Evolutionary conservation across 164 flowering plant species (phyloP).

Genomic region (Chimonanthus salicifolius): DNA sequence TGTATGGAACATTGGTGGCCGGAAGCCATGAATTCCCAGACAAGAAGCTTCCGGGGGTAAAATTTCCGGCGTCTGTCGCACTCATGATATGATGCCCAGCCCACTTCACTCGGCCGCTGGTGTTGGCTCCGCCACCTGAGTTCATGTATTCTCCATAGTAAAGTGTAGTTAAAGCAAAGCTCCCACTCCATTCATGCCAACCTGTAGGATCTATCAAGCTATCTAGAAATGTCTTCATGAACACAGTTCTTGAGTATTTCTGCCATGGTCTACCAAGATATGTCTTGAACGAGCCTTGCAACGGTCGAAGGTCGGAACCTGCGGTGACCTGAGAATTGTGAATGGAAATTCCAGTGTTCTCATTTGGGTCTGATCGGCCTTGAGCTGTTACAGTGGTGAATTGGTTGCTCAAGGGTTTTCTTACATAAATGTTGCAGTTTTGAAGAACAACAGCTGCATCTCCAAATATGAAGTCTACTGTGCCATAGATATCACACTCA

Average conservation of each 20-base stretch:
- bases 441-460: slow-evolving; percentile 41
- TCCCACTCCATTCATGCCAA: slow-evolving; percentile 4
- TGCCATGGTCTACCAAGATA: slow-evolving; percentile 7
- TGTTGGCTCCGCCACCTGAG: background rate
- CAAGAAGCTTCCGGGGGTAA: slow-evolving; percentile 25
- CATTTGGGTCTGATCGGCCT: slow-evolving; percentile 5
- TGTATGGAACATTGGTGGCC: slow-evolving; percentile 21
- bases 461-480: slow-evolving; percentile 56
- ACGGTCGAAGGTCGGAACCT: background rate
- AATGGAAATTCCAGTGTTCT: slow-evolving; percentile 7
- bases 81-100: slow-evolving; percentile 5
- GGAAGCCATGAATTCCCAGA: slow-evolving; percentile 30
- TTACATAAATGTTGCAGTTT: slow-evolving; percentile 37
- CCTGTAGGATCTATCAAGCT: background rate
- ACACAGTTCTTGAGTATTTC: slow-evolving; percentile 6
- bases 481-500: slow-evolving; percentile 44
- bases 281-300: slow-evolving; percentile 3
- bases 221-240: slow-evolving; percentile 3
- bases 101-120: background rate
- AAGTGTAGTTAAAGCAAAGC: background rate
- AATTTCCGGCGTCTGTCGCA: slow-evolving; percentile 16
- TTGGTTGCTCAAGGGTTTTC: slow-evolving; percentile 32
- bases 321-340: slow-evolving; percentile 4
- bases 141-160: slow-evolving; percentile 5
- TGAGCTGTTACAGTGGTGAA: slow-evolving; percentile 42